Percentiles rank a stretch among this genome's conserved stretches.
phyloP scores from a whole-genome alignment of 2,329 filamentous ascomycete genomes.

The Aspergillus quadrilineatus region DNA sequence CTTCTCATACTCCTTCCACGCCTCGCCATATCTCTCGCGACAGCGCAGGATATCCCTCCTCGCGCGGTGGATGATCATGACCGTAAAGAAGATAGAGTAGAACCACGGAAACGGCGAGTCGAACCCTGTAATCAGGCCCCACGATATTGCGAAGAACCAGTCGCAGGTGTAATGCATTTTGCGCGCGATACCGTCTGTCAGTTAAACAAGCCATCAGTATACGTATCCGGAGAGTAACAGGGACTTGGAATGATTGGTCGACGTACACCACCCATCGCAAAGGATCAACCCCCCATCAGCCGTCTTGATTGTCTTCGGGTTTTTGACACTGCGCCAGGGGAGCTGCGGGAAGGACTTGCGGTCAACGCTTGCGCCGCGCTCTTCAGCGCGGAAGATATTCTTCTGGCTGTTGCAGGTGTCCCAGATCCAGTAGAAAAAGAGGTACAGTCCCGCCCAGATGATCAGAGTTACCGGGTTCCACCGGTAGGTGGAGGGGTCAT shows the following conservation, averaged over 20 bases:
- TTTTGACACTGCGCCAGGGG: constrained; percentile 76
- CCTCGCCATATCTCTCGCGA: constrained; percentile 72
- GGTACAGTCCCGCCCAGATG: constrained; percentile 65
- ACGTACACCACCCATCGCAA: constrained; percentile 75
- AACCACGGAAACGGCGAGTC: constrained; percentile 83
- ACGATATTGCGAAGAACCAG: constrained; percentile 70
- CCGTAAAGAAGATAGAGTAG: constrained; percentile 74
- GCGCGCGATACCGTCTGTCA: constrained; percentile 63
- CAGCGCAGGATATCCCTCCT: constrained; percentile 72
- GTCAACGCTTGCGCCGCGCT: constrained; percentile 65
- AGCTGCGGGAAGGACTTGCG: constrained; percentile 83
- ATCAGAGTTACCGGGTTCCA: constrained; percentile 68
- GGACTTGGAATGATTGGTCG: not conserved
- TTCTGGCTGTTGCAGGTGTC: constrained; percentile 90
- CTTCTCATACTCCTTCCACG: constrained; percentile 77
- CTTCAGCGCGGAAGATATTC: constrained; percentile 79
- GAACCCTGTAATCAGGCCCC: constrained; percentile 79
- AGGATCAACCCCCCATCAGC: constrained; percentile 72
- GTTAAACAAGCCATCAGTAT: not conserved
- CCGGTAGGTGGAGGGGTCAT: constrained; percentile 70
- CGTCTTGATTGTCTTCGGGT: constrained; percentile 73
- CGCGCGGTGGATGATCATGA: constrained; percentile 78
- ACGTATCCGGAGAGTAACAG: not conserved
- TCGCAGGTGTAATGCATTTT: constrained; percentile 82
- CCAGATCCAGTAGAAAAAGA: constrained; percentile 87